phyloP scores from a whole-genome alignment of 139 green algal species.

The Haematococcus lacustris region DNA sequence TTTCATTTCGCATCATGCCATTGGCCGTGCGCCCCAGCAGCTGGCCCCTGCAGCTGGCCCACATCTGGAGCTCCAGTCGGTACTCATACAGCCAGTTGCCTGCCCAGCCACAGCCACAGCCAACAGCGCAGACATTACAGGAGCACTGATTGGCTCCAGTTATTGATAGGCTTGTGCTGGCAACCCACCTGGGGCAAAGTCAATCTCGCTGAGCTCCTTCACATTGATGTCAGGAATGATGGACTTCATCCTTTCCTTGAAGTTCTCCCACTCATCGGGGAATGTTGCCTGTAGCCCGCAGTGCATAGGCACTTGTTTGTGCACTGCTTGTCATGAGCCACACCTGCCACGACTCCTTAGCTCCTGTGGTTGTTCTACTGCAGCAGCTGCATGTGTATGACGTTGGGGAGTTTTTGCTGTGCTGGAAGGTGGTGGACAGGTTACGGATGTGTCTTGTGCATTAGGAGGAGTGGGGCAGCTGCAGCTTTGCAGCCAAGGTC shows the following conservation, averaged over 20 bases:
- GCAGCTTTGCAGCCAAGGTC: too few species aligned
- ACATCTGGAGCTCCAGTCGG: conserved; percentile 49
- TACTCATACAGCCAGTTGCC: conserved; percentile 19
- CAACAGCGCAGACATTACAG: background rate
- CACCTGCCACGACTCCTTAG: too few species aligned
- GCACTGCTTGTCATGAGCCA: too few species aligned
- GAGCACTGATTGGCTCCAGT: background rate
- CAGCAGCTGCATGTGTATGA: too few species aligned
- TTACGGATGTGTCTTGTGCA: too few species aligned
- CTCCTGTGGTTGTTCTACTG: too few species aligned
- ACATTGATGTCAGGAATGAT: conserved; percentile 25
- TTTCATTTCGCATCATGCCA: conserved; percentile 72
- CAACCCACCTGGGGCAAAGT: conserved; percentile 17
- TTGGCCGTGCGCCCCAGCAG: conserved; percentile 55
- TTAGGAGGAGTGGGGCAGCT: too few species aligned
- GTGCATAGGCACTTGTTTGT: too few species aligned
- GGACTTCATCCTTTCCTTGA: conserved; percentile 47
- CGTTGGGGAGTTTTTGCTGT: too few species aligned
- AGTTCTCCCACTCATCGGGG: conserved; percentile 29
- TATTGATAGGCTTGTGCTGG: background rate
- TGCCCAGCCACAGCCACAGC: background rate
- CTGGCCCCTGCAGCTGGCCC: conserved; percentile 77
- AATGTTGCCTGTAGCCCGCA: background rate
- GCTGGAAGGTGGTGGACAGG: too few species aligned
- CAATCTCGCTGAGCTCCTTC: conserved; percentile 27